Evolutionary conservation across 768 basidiomycete genomes (phyloP).

Genomic region (Phaeotremella fagi): DNA sequence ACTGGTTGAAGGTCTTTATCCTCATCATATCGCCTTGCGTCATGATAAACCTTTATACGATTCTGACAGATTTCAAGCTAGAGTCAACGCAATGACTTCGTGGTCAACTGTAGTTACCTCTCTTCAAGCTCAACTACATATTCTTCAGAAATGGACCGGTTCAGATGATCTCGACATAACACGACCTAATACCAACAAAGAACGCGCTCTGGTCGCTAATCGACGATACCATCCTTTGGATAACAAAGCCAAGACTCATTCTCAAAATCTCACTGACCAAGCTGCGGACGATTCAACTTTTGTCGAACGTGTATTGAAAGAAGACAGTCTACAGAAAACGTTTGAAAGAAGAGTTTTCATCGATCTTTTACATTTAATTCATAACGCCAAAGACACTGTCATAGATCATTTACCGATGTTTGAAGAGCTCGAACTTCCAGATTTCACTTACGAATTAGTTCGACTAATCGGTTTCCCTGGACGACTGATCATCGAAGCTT

Average conservation of each 20-base stretch:
- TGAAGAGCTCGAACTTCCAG: slow-evolving; percentile 79
- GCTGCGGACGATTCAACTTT: slow-evolving; percentile 70
- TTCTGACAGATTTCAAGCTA: slow-evolving; percentile 65
- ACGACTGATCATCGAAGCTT: slow-evolving; percentile 81
- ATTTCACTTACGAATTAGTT: slow-evolving; percentile 78
- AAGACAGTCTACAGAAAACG: slow-evolving; percentile 89
- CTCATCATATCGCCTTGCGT: slow-evolving; percentile 72
- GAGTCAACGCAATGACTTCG: slow-evolving; percentile 80
- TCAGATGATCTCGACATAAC: slow-evolving; percentile 85
- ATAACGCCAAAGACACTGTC: slow-evolving; percentile 78
- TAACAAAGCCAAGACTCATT: slow-evolving; percentile 22
- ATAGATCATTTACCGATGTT: slow-evolving; percentile 72
- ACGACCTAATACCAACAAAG: slow-evolving; percentile 66
- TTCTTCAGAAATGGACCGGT: slow-evolving; percentile 89
- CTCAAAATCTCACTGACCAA: slow-evolving; percentile 18
- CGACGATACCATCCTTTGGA: slow-evolving; percentile 38
- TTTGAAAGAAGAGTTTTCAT: slow-evolving; percentile 69
- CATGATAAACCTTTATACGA: slow-evolving; percentile 69
- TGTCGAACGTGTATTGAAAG: slow-evolving; percentile 88
- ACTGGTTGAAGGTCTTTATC: slow-evolving; percentile 79
- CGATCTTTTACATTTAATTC: slow-evolving; percentile 80
- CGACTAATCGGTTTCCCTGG: slow-evolving; percentile 95
- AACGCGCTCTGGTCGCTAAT: slow-evolving; percentile 48
- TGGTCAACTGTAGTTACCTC: slow-evolving; percentile 85
- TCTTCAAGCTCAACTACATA: slow-evolving; percentile 72